Conservation (phyloP, 2,329 filamentous ascomycete genomes). For the Dothideomycetidae sp. region DNA sequence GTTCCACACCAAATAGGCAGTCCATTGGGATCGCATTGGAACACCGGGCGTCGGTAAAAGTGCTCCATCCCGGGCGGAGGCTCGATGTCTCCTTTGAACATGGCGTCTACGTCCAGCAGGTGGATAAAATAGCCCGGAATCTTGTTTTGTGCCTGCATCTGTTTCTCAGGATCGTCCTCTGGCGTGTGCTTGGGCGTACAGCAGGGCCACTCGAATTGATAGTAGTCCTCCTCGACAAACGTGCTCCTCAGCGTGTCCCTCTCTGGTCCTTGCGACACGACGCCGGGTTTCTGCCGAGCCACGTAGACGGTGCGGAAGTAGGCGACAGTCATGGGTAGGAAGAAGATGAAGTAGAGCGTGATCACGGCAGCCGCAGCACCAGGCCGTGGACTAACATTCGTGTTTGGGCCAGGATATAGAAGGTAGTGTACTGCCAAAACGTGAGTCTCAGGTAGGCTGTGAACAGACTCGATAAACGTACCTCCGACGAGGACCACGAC, state of each 20-base stretch:
- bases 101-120: constrained; percentile 16
- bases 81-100: constrained; percentile 22
- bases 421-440: constrained; percentile 54
- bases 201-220: constrained; percentile 12
- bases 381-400: constrained; percentile 27
- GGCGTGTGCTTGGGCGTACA: constrained; percentile 12
- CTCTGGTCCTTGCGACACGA: constrained; percentile 45
- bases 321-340: constrained; percentile 49
- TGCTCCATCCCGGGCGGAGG: constrained; percentile 55
- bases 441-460: constrained; percentile 1
- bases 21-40: constrained; percentile 70
- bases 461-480: constrained; percentile 29
- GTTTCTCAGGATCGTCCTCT: constrained; percentile 10
- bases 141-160: constrained; percentile 13
- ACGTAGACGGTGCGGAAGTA: constrained; percentile 59
- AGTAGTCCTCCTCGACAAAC: constrained; percentile 4
- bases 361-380: constrained; percentile 55
- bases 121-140: constrained; percentile 14
- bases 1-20: constrained; percentile 74
- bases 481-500: constrained; percentile 53
- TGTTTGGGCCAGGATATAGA: constrained; percentile 31
- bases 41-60: constrained; percentile 73
- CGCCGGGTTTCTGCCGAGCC: constrained; percentile 57
- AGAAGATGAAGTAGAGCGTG: constrained; percentile 56
- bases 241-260: constrained; percentile 5